Percentiles rank a stretch among this genome's conserved stretches.
phyloP scores from a whole-genome alignment of 2,329 filamentous ascomycete species.

The Phyllosticta citrichinensis region DNA sequence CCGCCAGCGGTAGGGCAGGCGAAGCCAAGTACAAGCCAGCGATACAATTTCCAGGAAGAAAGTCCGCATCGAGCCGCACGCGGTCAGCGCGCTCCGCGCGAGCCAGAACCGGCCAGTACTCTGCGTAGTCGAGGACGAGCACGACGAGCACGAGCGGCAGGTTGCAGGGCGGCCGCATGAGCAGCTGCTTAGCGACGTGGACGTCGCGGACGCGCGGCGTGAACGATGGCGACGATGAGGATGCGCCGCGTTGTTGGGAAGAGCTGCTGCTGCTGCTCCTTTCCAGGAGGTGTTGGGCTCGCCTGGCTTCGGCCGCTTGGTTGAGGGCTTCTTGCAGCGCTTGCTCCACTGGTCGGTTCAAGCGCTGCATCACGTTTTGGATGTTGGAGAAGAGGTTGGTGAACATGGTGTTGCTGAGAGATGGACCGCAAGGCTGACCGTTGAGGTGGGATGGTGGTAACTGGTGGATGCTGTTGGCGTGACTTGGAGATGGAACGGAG shows the following conservation, averaged over 20 bases:
- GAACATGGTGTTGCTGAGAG: neutral
- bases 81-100: neutral
- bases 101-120: slow-evolving; percentile 1
- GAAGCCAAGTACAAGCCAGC: neutral
- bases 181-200: neutral
- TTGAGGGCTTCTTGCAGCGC: neutral
- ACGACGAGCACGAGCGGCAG: slow-evolving; percentile 6
- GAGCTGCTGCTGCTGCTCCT: too few species aligned
- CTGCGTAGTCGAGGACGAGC: slow-evolving; percentile 3
- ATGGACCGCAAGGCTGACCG: too few species aligned
- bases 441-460: too few species aligned
- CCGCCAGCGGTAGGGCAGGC: neutral
- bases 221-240: neutral
- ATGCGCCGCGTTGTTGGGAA: neutral
- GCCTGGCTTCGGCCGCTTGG: neutral
- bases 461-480: too few species aligned
- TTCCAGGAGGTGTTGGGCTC: too few species aligned
- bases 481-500: too few species aligned
- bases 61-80: neutral
- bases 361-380: neutral
- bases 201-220: neutral
- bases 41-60: neutral
- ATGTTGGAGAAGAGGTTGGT: neutral
- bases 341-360: neutral
- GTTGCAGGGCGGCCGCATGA: neutral